Evolutionary conservation across 164 flowering plant genomes (phyloP).

Genomic region (Chloranthus sessilifolius): DNA sequence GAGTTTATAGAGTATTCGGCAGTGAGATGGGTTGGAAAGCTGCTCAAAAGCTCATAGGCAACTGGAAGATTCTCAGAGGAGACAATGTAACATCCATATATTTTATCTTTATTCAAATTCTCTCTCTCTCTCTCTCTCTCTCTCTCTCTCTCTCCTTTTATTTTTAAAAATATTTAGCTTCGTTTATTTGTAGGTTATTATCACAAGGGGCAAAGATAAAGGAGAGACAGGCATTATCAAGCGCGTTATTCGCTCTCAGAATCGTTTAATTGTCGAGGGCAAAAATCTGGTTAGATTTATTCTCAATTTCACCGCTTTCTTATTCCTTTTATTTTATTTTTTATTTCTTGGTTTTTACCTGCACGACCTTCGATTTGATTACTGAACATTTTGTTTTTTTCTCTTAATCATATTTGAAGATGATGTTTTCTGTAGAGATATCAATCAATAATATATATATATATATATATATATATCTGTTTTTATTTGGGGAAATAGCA

Average conservation of each 20-base stretch:
- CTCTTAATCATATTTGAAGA: too few relatives aligned
- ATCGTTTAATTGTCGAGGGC: constrained; percentile 94
- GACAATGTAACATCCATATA: constrained; percentile 89
- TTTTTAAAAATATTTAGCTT: not conserved
- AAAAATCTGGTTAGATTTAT: constrained; percentile 63
- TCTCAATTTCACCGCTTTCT: not conserved
- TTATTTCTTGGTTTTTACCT: too few relatives aligned
- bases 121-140: not conserved
- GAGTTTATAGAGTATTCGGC: too few relatives aligned
- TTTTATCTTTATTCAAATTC: not conserved
- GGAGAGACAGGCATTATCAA: constrained; percentile 81
- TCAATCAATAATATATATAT: too few relatives aligned
- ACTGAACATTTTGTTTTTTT: too few relatives aligned
- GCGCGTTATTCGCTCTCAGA: constrained; percentile 92
- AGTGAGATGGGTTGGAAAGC: constrained; percentile 97
- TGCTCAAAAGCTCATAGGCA: constrained; percentile 77
- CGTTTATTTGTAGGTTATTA: constrained; percentile 58
- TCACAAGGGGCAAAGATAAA: constrained; percentile 83
- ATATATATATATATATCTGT: too few relatives aligned
- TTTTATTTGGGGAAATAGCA: too few relatives aligned
- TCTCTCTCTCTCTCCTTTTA: not conserved
- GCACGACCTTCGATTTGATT: too few relatives aligned
- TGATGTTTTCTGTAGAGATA: too few relatives aligned
- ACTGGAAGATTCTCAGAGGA: constrained; percentile 83
- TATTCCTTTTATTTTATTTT: not conserved